Evolutionary conservation across 495 filamentous ascomycete species (phyloP), one percentile per base, ranked within the genome.

Genomic region (Talaromyces borbonicus): DNA sequence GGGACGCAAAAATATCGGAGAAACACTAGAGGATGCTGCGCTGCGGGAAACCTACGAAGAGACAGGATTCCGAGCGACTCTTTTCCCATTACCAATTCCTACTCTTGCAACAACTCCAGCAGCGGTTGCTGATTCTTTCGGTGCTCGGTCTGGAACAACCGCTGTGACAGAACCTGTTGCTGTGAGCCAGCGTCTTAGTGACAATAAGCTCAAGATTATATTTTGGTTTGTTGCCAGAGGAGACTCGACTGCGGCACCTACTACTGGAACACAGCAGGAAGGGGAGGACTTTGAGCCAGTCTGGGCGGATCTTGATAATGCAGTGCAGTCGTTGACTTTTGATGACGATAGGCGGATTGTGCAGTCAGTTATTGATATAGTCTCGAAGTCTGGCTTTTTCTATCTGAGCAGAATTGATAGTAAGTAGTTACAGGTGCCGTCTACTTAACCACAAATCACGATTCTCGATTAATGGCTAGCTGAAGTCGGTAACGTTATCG

Each of bases 31-130:
- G 49, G 26, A n/a, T 15, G 43, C 49, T 4, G 49, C 49, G 11
- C 3, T 48, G 9, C 43, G 49, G 8, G 49, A 51, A 25, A 51
- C 49, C 25, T 51, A 35, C 49, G 49, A 51, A 39, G 49, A 51
- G 27, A 51, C 27, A 6, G 49, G 49, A 12, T 49, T 33, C 27
- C 27, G 27, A 30, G 27, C 12, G 27, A 30, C 27, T 30, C 27
- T 30, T 12, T 30, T 30, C 27, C 31, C 43, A 15, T 27, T 35
- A 18, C 16, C 22, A 23, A 20, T 25, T 51, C 12, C 43, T 51
- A 8, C 49, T 31, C 6, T 33, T 31, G 9, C 1, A 23, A 29
- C 12, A n/a, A n/a, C n/a, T 38, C 35, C 35, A n/a, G 35, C 12
- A 38, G 16, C 27, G 27, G 27, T 12, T 30, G 27, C 27, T 30